Conservation (phyloP, 2,329 filamentous ascomycete genomes). For the Davidsoniella australis region DNA sequence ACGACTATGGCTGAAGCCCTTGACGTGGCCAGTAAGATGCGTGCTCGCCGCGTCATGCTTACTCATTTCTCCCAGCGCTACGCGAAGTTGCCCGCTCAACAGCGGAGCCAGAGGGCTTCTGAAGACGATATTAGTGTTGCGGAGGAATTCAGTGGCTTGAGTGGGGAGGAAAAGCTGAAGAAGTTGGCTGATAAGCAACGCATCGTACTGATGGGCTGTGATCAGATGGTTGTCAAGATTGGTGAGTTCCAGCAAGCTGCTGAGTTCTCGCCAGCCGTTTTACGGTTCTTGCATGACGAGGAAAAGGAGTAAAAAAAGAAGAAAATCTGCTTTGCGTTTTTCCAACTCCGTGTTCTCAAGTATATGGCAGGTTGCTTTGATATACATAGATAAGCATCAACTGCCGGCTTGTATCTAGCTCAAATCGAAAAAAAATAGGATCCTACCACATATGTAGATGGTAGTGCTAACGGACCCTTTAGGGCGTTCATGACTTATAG, state of each 20-base stretch:
- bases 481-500: no score
- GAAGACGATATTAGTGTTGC: conserved; percentile 28
- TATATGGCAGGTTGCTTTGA: neutral
- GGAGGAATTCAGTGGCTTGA: conserved; percentile 17
- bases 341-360: no score
- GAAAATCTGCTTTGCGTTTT: neutral
- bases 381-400: neutral
- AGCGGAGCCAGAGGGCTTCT: conserved; percentile 16
- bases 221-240: conserved; percentile 59
- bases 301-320: conserved; percentile 6
- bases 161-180: conserved; percentile 17
- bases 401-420: no score
- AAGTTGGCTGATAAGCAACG: conserved; percentile 28
- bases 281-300: conserved; percentile 30
- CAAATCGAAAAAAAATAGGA: no score
- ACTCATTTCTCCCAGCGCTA: conserved; percentile 96
- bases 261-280: conserved; percentile 41
- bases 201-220: conserved; percentile 57
- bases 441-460: no score
- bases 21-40: conserved; percentile 58
- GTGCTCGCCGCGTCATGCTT: conserved; percentile 60
- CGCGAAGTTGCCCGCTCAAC: conserved; percentile 48
- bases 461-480: no score
- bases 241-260: conserved; percentile 53
- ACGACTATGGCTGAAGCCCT: conserved; percentile 78